Evolutionary conservation across 2,329 filamentous ascomycete species (phyloP), one percentile per base, ranked within the genome.

Genomic region (Aspergillus calidoustus): DNA sequence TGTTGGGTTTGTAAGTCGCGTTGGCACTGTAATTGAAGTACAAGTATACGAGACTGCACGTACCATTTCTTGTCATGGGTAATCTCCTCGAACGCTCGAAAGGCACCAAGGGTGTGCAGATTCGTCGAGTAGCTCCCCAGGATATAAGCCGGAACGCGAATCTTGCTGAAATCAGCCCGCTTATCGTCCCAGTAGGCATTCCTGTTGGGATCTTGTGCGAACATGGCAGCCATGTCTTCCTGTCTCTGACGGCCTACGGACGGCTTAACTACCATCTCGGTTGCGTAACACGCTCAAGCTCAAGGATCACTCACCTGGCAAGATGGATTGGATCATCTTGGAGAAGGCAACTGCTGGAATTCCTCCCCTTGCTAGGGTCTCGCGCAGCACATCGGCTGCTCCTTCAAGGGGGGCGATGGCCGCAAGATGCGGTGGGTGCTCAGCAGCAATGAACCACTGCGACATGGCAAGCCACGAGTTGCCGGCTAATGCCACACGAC

Each of bases 381-480:
- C 34, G 7, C 34, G 9, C 1, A 11, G 11, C 9, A 15, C 9
- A 38, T 53, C 30, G 7, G 8, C 22, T 0, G 38, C 76, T 9
- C 57, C 81, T 66, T 84, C 82, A 78, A 79, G 79, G 50, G 72
- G 83, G 0, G 79, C 80, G 34, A 83, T 80, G 0, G 73, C 72
- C 8, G 71, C 71, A 6, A 82, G 71, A 31, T 69, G 71, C 3
- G 80, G 80, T 3, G 81, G 80, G 23, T 74, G 67, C 50, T 76
- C 66, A 1, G 77, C 72, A 1, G 79, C 80, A 17, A 81, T 75
- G 50, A 77, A 77, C 75, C 76, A 79, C 62, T 82, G 79, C 1
- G 73, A 69, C 34, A 72, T 79, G 0, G 78, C 79, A 5, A 82
- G 72, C 9, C 73, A 72, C 0, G 66, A 69, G 19, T 69, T 68